Base-by-base conservation (phyloP, 2,329 filamentous ascomycete species). In the Saccharata proteae region DNA sequence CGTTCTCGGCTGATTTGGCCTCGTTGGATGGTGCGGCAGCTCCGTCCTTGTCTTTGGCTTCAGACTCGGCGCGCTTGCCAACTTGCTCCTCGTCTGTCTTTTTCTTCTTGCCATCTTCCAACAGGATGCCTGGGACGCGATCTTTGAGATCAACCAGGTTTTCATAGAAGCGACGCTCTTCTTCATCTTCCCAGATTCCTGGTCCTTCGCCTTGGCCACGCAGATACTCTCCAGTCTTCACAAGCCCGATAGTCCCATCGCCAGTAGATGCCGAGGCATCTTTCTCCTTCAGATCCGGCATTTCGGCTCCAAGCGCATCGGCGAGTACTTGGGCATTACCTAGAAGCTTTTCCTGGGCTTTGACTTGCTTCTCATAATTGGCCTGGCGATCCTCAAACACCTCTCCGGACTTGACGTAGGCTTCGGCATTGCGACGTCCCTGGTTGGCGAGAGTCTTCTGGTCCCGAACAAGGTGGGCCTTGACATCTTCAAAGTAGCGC, bases 171-270 rank as follows among this genome's bases (percentile, higher is more conserved):
- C 90, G 81, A 37, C 90, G 77, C 57, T 98, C 88, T 33, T 98
- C 90, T 49, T 98, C 90, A 45, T 98, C 90, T 59, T 94, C 86
- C 90, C 90, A 98, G 40, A 98, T 96, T 1, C 90, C 90, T 15
- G 86, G 73, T 13, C 85, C 86, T 37, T 96, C 88, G 14, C 78
- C 80, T 52, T 92, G 82, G 9, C 85, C 86, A 21, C 84, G 80
- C 22, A 96, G 65, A 48, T 94, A 96, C 44, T 96, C 88, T 1
- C 84, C 83, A 8, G 86, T 80, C 59, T 94, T 96, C 44, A 96
- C 80, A 22, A 96, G 71, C 19, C 90, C 90, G 45, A 98, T 94
- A 2, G 80, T 78, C 32, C 82, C 77, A 47, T 80, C 80, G 0
- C 74, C 68, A 15, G 69, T 59, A 18, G 69, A 65, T 25, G 78